Base-by-base conservation (phyloP, 2,329 filamentous ascomycete species). In the Helminthosporium solani region DNA sequence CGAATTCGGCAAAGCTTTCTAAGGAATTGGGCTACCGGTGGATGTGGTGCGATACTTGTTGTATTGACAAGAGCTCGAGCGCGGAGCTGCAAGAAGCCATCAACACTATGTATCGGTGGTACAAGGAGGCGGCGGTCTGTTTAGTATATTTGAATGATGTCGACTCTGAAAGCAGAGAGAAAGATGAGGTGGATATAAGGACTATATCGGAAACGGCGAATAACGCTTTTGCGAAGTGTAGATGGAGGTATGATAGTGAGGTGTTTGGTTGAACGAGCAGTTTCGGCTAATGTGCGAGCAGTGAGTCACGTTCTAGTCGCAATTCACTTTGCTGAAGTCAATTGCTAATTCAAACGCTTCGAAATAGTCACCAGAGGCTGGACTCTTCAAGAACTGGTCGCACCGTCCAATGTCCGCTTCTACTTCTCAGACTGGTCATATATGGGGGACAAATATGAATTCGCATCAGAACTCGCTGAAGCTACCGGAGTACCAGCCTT, bases 381-480 rank as follows among this genome's bases (percentile, higher is more conserved):
- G 63, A 66, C 63, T 1, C 46, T 64, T 4, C 63, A 66, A 47
- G 63, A 66, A 23, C 50, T 64, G 3, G 46, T 66, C 4, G 63
- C 63, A 11, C 62, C 61, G 2, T 33, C 33, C 20, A 23, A 52
- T 0, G 56, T 63, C 35, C 49, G 55, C 12, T 67, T 67, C 45
- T 61, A 63, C 40, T 53, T 55, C 30, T 21, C 52, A 21, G 56
- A 63, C 27, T 63, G 62, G 56, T 49, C 50, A 3, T 50, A 53
- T 12, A 55, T 67, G 40, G 61, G 63, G 12, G 58, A 57, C 36
- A 67, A 65, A 35, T 38, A 48, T 6, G 58, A 60, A 19, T 56
- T 61, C 16, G 25, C 59, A 7, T 48, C 57, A 18, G 58, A 63
- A 19, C 33, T 67, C 4, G 54, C 54, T 7, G 47, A 53, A 2